Evolutionary conservation across 1,139 yeast genomes (phyloP), one percentile per base, ranked within the genome.

Genomic region (Suhomyces bokatorum): DNA sequence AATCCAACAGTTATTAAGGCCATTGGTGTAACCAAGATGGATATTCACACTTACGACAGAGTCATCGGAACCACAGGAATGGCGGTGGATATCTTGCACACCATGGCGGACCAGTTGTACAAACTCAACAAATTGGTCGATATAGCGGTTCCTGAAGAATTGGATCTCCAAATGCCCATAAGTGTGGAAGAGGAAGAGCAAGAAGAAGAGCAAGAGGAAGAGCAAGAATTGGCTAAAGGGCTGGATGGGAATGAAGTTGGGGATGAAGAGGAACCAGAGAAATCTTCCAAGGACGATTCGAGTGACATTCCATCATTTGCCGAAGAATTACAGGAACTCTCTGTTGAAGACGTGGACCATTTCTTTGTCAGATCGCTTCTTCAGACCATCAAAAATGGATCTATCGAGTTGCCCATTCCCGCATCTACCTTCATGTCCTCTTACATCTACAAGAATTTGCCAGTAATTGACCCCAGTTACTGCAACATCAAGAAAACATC

Each of bases 401-500:
- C 73, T 6, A 64, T 86, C 12, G 78, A 72, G 13, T 55, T 79
- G 2, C 95, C 96, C 2, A 70, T 87, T 2, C 69, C 76, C 4
- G 74, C 96, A 2, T 88, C 97, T 0, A 78, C 75, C 13, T 86
- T 93, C 62, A 81, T 90, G 77, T 78, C 93, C 0, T 78, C 75
- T 38, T 80, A 83, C 56, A 70, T 90, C 12, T 73, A 82, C 53
- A 83, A 79, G 43, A 87, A 89, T 61, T 66, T 91, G n/a, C 95
- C 96, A 0, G 64, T 65, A 12, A 57, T 72, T 35, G 80, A 80
- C 51, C 62, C 77, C 1, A 63, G 66, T n/a, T 73, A 73, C 37
- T 78, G 88, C 35, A 82, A 78, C 48, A 78, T 93, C 56, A 91
- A 90, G 63, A 85, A 82, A 56, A 84, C 97, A 0, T 80, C 91